phyloP scores from a whole-genome alignment of 2,329 filamentous ascomycete genomes.

The Pezicula radicicola region DNA sequence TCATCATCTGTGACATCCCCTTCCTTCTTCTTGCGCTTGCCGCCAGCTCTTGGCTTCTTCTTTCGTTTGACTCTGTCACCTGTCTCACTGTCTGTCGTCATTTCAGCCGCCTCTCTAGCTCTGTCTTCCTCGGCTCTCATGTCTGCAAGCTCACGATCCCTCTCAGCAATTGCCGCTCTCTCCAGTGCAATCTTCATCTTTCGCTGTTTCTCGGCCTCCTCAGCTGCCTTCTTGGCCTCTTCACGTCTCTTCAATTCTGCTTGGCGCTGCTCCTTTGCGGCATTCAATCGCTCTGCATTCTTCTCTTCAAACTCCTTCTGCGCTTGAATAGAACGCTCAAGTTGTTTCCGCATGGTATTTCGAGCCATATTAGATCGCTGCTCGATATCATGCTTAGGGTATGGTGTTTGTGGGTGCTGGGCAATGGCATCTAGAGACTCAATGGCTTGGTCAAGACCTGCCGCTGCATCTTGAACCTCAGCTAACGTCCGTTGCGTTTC shows the following conservation, averaged over 20 bases:
- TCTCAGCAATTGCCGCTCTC: conserved; percentile 74
- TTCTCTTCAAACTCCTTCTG: conserved; percentile 92
- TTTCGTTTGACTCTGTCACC: conserved; percentile 79
- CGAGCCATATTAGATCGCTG: conserved; percentile 96
- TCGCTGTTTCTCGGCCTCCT: conserved; percentile 69
- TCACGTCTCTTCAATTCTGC: conserved; percentile 76
- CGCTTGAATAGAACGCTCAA: conserved; percentile 78
- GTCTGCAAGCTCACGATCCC: conserved; percentile 70
- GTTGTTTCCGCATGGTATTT: conserved; percentile 89
- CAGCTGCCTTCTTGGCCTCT: conserved; percentile 65
- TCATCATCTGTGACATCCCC: conserved; percentile 30
- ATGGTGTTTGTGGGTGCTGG: conserved; percentile 67
- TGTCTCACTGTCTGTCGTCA: conserved; percentile 78
- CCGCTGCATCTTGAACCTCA: conserved; percentile 77
- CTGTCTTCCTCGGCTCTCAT: conserved; percentile 69
- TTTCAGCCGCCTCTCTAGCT: conserved; percentile 68
- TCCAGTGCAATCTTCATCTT: conserved; percentile 84
- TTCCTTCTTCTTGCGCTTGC: conserved; percentile 37
- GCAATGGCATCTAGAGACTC: conserved; percentile 64
- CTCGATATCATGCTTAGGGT: conserved; percentile 86
- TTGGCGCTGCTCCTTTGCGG: conserved; percentile 77
- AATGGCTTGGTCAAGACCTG: conserved; percentile 84
- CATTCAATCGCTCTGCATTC: conserved; percentile 83
- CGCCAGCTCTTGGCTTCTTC: conserved; percentile 49
- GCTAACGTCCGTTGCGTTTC: conserved; percentile 75